Percentiles rank a stretch among this genome's conserved stretches.
Conservation (phyloP, 495 filamentous ascomycete genomes). For the Barbatosphaeria neglecta region DNA sequence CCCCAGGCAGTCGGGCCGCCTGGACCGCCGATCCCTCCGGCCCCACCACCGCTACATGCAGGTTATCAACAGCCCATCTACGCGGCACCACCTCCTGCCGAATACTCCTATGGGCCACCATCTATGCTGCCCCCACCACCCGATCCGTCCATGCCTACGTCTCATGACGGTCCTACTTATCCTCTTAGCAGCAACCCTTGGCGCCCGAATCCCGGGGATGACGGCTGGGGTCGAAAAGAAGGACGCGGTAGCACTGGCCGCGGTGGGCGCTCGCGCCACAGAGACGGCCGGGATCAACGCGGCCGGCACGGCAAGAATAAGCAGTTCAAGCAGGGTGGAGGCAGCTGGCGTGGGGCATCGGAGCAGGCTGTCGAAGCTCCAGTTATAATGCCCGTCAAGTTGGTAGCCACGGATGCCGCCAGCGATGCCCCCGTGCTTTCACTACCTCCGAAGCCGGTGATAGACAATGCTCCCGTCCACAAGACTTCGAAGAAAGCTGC, state of each 20-base stretch:
- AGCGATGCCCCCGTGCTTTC: too few relatives aligned
- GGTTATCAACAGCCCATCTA: background rate
- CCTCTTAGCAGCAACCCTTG: background rate
- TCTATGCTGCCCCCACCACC: too few relatives aligned
- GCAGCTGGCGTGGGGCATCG: background rate
- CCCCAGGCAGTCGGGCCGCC: background rate
- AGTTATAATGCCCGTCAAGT: background rate
- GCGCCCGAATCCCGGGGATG: background rate
- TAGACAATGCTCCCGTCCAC: too few relatives aligned
- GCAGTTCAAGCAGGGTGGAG: background rate
- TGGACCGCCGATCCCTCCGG: background rate
- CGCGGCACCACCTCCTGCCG: background rate
- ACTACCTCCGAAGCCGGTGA: background rate
- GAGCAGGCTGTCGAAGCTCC: background rate
- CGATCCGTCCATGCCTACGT: background rate
- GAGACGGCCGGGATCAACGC: too few relatives aligned
- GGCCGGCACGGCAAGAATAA: background rate
- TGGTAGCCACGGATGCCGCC: too few relatives aligned
- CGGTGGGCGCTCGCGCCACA: background rate
- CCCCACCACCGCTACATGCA: background rate
- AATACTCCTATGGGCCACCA: background rate
- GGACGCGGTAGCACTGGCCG: background rate
- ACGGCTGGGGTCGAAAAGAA: background rate
- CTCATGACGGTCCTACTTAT: background rate
- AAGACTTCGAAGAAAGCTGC: conserved; percentile 5